These are phyloP conservation scores for Cyclocybe aegerita DNA, from an alignment of 768 basidiomycete species.

Conservation along the genomic window DNA sequence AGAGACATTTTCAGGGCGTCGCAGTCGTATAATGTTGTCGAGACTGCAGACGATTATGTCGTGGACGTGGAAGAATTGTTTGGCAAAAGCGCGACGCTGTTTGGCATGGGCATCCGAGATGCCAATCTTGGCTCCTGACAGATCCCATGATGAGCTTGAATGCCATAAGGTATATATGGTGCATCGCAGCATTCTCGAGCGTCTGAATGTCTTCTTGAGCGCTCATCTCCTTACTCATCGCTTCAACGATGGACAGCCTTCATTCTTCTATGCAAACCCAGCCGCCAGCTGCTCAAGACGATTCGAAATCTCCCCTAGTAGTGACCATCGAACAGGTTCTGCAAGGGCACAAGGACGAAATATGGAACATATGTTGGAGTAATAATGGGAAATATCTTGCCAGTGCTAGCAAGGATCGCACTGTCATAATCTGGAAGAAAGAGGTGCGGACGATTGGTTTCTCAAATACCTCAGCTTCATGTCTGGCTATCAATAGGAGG, in stretches of 20 bases:
- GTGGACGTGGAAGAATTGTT: slow-evolving; percentile 46
- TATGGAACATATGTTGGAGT: background rate
- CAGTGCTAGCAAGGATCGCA: background rate
- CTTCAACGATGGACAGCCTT: no score
- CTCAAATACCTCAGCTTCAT: background rate
- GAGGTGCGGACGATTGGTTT: background rate
- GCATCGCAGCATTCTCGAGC: no score
- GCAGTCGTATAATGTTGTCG: slow-evolving; percentile 9
- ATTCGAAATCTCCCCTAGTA: no score
- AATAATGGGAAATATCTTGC: background rate
- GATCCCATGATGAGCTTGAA: no score
- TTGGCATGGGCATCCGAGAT: slow-evolving; percentile 20
- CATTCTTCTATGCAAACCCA: no score
- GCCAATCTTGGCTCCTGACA: no score
- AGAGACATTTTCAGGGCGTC: slow-evolving; percentile 42
- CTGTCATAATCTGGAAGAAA: background rate
- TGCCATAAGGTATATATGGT: no score
- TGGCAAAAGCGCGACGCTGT: slow-evolving; percentile 23
- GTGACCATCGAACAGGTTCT: background rate
- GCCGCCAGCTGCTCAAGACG: no score
- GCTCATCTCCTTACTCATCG: no score
- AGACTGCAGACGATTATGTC: slow-evolving; percentile 11
- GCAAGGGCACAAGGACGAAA: background rate
- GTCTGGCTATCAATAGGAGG: no score
- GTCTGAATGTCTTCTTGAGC: no score